Conservation (phyloP, 345 rosid species). For the Toxicodendron radicans region DNA sequence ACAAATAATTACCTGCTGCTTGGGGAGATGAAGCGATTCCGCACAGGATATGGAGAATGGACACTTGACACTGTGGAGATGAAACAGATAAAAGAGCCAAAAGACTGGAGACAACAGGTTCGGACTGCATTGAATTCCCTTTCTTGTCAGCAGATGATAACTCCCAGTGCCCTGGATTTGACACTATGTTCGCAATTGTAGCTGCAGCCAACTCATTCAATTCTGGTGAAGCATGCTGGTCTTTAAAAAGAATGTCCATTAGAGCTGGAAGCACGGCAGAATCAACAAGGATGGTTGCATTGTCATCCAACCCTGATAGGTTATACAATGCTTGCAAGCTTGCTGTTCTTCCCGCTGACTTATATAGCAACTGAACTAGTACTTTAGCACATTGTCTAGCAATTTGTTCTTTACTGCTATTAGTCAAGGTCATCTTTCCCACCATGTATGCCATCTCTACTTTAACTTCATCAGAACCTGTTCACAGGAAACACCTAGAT, state of each 20-base stretch:
- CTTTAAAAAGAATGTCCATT: slow-evolving; percentile 32
- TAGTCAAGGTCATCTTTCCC: slow-evolving; percentile 44
- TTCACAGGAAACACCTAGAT: slow-evolving; percentile 9
- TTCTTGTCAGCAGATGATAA: slow-evolving; percentile 36
- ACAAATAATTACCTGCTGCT: slow-evolving; percentile 36
- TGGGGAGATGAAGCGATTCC: slow-evolving; percentile 47
- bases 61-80: slow-evolving; percentile 32
- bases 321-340: slow-evolving; percentile 42
- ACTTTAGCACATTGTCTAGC: slow-evolving; percentile 35
- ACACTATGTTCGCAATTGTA: slow-evolving; percentile 40
- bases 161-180: slow-evolving; percentile 50
- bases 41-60: slow-evolving; percentile 31
- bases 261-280: slow-evolving; percentile 39
- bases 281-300: slow-evolving; percentile 40
- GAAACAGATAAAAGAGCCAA: slow-evolving; percentile 32
- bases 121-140: slow-evolving; percentile 42
- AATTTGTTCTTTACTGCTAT: slow-evolving; percentile 36
- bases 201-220: slow-evolving; percentile 37
- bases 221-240: slow-evolving; percentile 24
- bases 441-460: slow-evolving; percentile 42
- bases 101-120: slow-evolving; percentile 29
- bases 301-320: slow-evolving; percentile 42
- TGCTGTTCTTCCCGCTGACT: slow-evolving; percentile 29
- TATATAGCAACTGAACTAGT: slow-evolving; percentile 32
- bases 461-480: slow-evolving; percentile 43